phyloP scores from a whole-genome alignment of 768 basidiomycete species.

The Russula sp. region DNA sequence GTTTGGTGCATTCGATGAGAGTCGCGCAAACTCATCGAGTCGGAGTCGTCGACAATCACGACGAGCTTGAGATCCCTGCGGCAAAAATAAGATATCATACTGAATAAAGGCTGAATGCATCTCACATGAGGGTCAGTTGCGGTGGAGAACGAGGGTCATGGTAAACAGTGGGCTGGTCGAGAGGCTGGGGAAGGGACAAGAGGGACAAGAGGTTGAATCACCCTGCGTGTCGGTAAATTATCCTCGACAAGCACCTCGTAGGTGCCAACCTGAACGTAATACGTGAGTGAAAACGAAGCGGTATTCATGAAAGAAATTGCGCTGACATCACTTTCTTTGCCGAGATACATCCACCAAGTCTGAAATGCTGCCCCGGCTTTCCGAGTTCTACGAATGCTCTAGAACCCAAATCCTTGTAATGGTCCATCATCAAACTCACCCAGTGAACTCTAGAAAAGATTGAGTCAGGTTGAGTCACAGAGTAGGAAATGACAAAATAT shows the following conservation, averaged over 20 bases:
- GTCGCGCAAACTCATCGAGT: conserved; percentile 35
- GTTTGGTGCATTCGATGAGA: background rate
- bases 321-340: too few relatives aligned
- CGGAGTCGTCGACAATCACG: conserved; percentile 43
- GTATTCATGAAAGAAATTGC: too few relatives aligned
- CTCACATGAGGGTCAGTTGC: conserved; percentile 11
- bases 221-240: conserved; percentile 24
- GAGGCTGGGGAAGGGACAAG: background rate
- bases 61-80: conserved; percentile 43
- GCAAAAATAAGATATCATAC: background rate
- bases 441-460: too few relatives aligned
- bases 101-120: background rate
- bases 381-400: too few relatives aligned
- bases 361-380: too few relatives aligned
- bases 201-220: background rate
- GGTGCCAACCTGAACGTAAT: conserved; percentile 31
- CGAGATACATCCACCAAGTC: too few relatives aligned
- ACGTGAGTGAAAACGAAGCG: conserved; percentile 5
- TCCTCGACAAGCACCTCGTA: conserved; percentile 40
- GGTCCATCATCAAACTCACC: too few relatives aligned
- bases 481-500: too few relatives aligned
- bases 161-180: background rate
- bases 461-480: too few relatives aligned
- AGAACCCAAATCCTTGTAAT: too few relatives aligned
- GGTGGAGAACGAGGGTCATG: background rate